Evolutionary conservation across 164 flowering plant genomes (phyloP).

Genomic region (Litsea cubeba): DNA sequence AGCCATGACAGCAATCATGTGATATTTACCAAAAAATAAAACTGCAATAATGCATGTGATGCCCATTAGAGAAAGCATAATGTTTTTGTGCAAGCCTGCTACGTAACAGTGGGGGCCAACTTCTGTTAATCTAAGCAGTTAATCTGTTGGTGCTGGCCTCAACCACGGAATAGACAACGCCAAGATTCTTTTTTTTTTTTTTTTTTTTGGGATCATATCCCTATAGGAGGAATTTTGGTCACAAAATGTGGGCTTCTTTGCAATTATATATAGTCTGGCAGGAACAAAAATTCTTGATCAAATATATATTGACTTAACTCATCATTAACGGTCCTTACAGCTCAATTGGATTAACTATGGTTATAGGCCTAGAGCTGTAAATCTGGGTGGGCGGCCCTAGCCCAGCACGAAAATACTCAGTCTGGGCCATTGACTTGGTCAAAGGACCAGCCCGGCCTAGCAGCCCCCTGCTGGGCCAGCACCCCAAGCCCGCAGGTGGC

Average conservation of each 20-base stretch:
- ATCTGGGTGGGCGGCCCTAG: too few species aligned
- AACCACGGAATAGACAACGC: background rate
- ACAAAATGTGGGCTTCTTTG: background rate
- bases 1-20: background rate
- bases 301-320: background rate
- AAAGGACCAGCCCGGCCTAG: too few species aligned
- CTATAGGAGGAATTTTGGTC: background rate
- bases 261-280: background rate
- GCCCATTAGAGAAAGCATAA: background rate
- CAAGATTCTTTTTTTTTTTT: too few species aligned
- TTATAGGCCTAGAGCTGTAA: too few species aligned
- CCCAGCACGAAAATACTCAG: too few species aligned
- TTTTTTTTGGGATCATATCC: too few species aligned
- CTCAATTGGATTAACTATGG: too few species aligned
- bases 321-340: constrained; percentile 27
- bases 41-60: background rate
- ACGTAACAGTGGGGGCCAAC: background rate
- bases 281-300: background rate
- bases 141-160: background rate
- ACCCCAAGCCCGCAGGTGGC: too few species aligned
- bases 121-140: too few species aligned
- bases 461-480: too few species aligned
- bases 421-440: too few species aligned
- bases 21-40: too few species aligned
- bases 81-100: background rate